These are phyloP conservation scores for Solanum etuberosum DNA, from an alignment of 257 asterid genomes.

Conservation along the genomic window DNA sequence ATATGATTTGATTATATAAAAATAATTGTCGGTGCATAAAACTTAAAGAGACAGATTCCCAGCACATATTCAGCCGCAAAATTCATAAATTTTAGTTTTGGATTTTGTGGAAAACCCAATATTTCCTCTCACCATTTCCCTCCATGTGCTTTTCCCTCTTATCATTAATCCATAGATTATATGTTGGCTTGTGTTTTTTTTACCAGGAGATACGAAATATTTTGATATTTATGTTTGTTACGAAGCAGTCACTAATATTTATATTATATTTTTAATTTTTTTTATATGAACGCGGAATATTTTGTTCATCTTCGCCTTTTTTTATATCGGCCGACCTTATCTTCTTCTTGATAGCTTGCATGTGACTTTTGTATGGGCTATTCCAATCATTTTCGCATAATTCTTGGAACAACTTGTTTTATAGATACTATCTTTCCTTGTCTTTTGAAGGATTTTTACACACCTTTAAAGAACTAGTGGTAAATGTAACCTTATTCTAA, in stretches of 20 bases:
- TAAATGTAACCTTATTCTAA: background rate
- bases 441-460: background rate
- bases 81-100: background rate
- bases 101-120: background rate
- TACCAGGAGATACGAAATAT: background rate
- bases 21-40: background rate
- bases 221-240: background rate
- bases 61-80: slow-evolving; percentile 1
- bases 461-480: background rate
- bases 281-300: background rate
- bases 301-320: no score
- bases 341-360: background rate
- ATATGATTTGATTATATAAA: background rate
- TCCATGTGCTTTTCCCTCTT: background rate
- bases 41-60: background rate
- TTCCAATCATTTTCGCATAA: background rate
- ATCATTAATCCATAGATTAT: background rate
- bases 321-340: background rate
- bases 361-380: background rate
- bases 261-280: no score
- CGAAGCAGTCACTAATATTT: background rate
- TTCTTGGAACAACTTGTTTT: background rate
- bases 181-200: background rate
- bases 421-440: background rate
- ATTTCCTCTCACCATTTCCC: background rate